Percentiles rank a stretch among this genome's conserved stretches.
These are phyloP conservation scores for Periconia digitata DNA, from an alignment of 2,329 filamentous ascomycete genomes.

Conservation along the genomic window DNA sequence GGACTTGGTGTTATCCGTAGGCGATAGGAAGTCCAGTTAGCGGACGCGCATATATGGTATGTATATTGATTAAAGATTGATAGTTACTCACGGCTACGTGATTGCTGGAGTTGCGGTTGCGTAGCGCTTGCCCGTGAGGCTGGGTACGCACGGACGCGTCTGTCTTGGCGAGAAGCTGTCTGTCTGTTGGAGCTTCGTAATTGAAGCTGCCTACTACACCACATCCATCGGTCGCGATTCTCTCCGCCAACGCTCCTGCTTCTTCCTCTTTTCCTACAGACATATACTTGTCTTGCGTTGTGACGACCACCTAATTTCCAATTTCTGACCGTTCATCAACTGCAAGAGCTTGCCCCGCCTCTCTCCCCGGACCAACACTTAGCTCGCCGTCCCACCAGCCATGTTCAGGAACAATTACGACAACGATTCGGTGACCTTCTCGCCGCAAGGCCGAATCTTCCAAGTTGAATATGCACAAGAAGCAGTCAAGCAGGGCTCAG, in stretches of 20 bases:
- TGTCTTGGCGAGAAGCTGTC: constrained; percentile 23
- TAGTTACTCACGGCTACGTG: background rate
- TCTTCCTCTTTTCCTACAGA: background rate
- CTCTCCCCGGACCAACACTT: background rate
- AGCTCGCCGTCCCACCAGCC: constrained; percentile 41
- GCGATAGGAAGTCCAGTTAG: background rate
- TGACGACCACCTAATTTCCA: background rate
- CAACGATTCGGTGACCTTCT: constrained; percentile 99
- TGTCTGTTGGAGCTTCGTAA: constrained; percentile 32
- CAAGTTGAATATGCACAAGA: constrained; percentile 99
- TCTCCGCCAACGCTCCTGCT: background rate
- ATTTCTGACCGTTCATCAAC: background rate
- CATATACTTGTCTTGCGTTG: background rate
- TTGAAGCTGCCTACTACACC: constrained; percentile 9
- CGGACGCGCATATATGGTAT: background rate
- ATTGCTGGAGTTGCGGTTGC: constrained; percentile 17
- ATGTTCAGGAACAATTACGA: constrained; percentile 99
- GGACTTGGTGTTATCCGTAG: background rate
- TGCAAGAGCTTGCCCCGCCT: background rate
- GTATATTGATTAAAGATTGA: background rate
- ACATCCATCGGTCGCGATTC: background rate
- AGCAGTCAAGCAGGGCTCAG: constrained; percentile 98
- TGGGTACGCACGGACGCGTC: constrained; percentile 12
- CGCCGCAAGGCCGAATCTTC: constrained; percentile 98
- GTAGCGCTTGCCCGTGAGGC: constrained; percentile 16